Evolutionary conservation across 257 asterid genomes (phyloP), one percentile per base, ranked within the genome.

Genomic region (Solanum chilense): DNA sequence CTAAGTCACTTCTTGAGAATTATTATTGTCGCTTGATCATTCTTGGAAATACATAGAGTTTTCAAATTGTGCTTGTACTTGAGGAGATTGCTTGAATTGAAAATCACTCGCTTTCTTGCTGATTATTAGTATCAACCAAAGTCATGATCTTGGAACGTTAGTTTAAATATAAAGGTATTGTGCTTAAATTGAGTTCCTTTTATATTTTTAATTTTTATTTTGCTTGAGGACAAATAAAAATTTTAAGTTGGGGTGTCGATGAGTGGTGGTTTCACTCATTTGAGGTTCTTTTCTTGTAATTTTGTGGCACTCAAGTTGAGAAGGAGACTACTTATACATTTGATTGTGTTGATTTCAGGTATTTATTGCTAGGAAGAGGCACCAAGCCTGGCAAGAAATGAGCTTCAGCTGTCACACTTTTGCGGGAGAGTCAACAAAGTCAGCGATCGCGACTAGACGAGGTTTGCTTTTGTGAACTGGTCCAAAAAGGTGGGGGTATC

Each of bases 381-480:
- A 21, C 3, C 18, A 23, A 52, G 18, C 23, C 0, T 16, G 23
- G 62, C 0, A 16, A 52, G 62, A 16, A 52, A 16, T 16, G 62
- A 52, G 23, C 62, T 16, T 16, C 62, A 52, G 4, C 16, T 52
- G 23, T 52, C 9, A 3, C 62, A 52, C 23, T 52, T 52, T 52
- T 16, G 62, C 23, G 10, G 10, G 7, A 52, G 10, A 16, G 23
- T 52, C 62, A 16, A 52, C 62, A 52, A 16, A 16, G 62, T 6
- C 4, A 13, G 14, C 16, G 2, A 2, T 4, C 52, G 6, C 16
- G 23, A 52, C 23, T 1, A 52, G 0, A 21, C 23, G 18, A 0
- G 62, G 10, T 16, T 52, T 16, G 9, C 62, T 52, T 52, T 52
- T 52, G 23, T 9, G 0, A 52, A 52, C 4, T 52, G 62, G 23